Conservation (phyloP, 2,329 filamentous ascomycete species). For the Pseudocercospora pini-densiflorae region DNA sequence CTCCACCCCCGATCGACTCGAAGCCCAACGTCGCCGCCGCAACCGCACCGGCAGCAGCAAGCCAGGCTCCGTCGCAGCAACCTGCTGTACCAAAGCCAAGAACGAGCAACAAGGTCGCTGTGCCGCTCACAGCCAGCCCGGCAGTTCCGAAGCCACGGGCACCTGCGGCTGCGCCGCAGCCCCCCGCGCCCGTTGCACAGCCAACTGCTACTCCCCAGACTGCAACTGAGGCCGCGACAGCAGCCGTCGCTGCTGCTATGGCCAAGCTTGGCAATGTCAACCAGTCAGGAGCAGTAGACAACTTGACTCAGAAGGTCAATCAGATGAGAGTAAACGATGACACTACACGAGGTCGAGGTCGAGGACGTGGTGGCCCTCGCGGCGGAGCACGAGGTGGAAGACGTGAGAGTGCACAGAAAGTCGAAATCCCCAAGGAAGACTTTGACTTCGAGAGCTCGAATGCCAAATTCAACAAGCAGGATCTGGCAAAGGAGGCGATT, state of each 20-base stretch:
- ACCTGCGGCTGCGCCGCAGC: slow-evolving; percentile 15
- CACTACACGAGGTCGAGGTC: slow-evolving; percentile 47
- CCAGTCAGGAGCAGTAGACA: slow-evolving; percentile 58
- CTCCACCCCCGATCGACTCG: slow-evolving; percentile 69
- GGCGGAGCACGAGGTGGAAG: slow-evolving; percentile 46
- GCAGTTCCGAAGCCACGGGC: slow-evolving; percentile 29
- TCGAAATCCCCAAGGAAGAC: slow-evolving; percentile 88
- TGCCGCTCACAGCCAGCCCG: slow-evolving; percentile 61
- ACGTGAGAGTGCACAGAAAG: slow-evolving; percentile 48
- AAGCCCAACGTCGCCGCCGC: slow-evolving; percentile 67
- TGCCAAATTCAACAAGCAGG: slow-evolving; percentile 87
- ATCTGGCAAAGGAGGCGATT: slow-evolving; percentile 86
- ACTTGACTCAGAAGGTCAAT: slow-evolving; percentile 73
- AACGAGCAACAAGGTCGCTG: slow-evolving; percentile 57
- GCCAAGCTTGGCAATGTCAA: slow-evolving; percentile 64
- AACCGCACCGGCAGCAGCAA: slow-evolving; percentile 55
- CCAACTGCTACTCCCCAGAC: slow-evolving; percentile 41
- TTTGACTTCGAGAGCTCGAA: slow-evolving; percentile 90
- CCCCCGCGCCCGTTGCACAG: slow-evolving; percentile 18
- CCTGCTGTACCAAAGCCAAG: slow-evolving; percentile 44
- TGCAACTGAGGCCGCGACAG: slow-evolving; percentile 74
- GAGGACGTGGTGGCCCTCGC: slow-evolving; percentile 52
- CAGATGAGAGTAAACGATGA: slow-evolving; percentile 65
- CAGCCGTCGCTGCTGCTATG: slow-evolving; percentile 80
- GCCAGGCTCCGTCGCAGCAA: slow-evolving; percentile 40